phyloP scores from a whole-genome alignment of 495 filamentous ascomycete species.

The Daldinia vernicosa region DNA sequence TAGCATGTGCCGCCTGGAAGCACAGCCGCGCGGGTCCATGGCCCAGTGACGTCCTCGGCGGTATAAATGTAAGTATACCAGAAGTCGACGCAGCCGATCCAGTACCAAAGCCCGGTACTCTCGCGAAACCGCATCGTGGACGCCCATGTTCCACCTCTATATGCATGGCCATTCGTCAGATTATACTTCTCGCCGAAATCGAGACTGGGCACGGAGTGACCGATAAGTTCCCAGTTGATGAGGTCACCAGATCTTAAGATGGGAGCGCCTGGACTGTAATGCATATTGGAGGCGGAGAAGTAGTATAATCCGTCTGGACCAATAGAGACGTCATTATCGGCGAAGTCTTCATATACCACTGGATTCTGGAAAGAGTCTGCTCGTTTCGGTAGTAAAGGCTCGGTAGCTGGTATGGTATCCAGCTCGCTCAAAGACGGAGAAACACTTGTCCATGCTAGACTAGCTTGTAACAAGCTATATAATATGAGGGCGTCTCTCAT shows the following conservation, averaged over 20 bases:
- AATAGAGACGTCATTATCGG: slow-evolving; percentile 45
- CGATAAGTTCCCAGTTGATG: slow-evolving; percentile 64
- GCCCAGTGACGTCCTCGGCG: slow-evolving; percentile 39
- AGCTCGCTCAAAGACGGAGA: not conserved
- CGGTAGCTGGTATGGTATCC: not conserved
- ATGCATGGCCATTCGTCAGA: slow-evolving; percentile 55
- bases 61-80: slow-evolving; percentile 61
- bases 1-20: slow-evolving; percentile 54
- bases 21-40: slow-evolving; percentile 37
- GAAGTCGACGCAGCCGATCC: slow-evolving; percentile 64
- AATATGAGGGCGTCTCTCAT: not conserved
- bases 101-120: slow-evolving; percentile 61
- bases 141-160: slow-evolving; percentile 65
- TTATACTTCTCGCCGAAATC: slow-evolving; percentile 59
- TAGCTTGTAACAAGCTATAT: not conserved
- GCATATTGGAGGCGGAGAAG: slow-evolving; percentile 65
- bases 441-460: not conserved
- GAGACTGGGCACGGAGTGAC: slow-evolving; percentile 63
- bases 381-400: not conserved
- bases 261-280: slow-evolving; percentile 68
- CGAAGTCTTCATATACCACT: slow-evolving; percentile 44
- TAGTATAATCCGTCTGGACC: slow-evolving; percentile 50
- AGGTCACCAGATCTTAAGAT: slow-evolving; percentile 66
- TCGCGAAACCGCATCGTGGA: slow-evolving; percentile 60
- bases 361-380: slow-evolving; percentile 42